These are phyloP conservation scores for Mucor lusitanicus DNA, from an alignment of 371 early-diverging fungal genomes.

Conservation along the genomic window DNA sequence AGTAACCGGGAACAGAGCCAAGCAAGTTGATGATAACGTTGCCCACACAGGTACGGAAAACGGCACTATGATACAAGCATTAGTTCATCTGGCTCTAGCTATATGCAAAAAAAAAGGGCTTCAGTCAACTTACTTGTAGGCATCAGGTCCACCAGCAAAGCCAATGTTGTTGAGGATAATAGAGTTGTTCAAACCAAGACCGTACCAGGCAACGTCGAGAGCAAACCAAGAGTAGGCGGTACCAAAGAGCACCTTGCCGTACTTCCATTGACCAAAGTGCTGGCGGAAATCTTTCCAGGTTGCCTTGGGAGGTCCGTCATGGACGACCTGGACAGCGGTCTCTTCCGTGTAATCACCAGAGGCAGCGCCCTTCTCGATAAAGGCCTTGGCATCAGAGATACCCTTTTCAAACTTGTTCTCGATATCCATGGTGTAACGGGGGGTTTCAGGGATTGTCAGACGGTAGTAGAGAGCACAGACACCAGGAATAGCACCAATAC, in stretches of 20 bases:
- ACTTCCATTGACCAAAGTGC: conserved; percentile 60
- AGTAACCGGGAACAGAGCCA: conserved; percentile 89
- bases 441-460: conserved; percentile 85
- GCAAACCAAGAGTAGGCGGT: conserved; percentile 72
- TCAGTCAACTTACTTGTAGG: too few species aligned
- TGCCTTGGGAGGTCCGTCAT: conserved; percentile 37
- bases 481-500: conserved; percentile 74
- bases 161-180: conserved; percentile 69
- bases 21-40: conserved; percentile 77
- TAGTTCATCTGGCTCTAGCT: too few species aligned
- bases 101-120: too few species aligned
- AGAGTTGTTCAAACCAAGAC: conserved; percentile 80
- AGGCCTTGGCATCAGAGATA: conserved; percentile 52
- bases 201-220: conserved; percentile 89
- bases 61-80: conserved; percentile 73
- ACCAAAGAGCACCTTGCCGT: conserved; percentile 62
- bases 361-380: conserved; percentile 37
- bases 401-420: conserved; percentile 67
- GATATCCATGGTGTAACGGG: conserved; percentile 78
- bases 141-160: conserved; percentile 57
- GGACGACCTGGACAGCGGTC: conserved; percentile 24
- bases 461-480: conserved; percentile 67
- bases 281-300: conserved; percentile 59
- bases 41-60: conserved; percentile 66
- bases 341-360: conserved; percentile 38